Base-by-base conservation (phyloP, 2,329 filamentous ascomycete species). In the Fusarium sp. region DNA sequence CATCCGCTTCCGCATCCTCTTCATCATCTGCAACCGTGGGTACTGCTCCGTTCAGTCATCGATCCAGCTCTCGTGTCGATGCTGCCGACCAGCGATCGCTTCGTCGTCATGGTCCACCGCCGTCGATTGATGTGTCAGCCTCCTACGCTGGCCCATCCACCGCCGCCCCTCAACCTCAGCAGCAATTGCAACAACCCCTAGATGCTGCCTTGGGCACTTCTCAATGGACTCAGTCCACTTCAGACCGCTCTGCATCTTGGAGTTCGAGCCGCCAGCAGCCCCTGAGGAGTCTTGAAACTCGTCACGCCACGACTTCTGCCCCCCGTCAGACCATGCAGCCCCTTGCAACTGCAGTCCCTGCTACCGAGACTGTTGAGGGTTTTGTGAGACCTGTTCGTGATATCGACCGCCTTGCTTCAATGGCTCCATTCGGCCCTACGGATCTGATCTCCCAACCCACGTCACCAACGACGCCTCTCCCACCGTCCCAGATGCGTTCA, bases 391-490 rank as follows among this genome's bases (percentile, higher is more conserved):
- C 92, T 9, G 91, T 95, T 36, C 91, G 93, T 71, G 93, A 97
- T 76, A 85, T 89, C 44, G 94, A 98, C 77, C 89, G 94, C 62
- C 86, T 96, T 61, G 93, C 92, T 46, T 96, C 92, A 53, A 97
- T 96, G 90, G 84, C 91, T 44, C 88, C 91, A 8, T 87, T 91
- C 40, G 84, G 91, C 55, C 88, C 92, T 67, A 84, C 87, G 13
- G 91, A 92, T 54, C 82, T 94, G 55, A 87, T 88, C 42, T 98
- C 95, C n/a, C 94, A 97, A 77, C 96, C 96, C 10, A 92, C 94
- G 59, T 98, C 94, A 14, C 94, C 94, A 1, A 96, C 93, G 8
- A 97, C 94, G 1, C 94, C 94, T 15, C 85, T 92, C 44, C 91
- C 91, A 46, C 89, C 91, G 2, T 83, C 89, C 26, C 90, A 91